A percentile compares a stretch with the other conserved stretches of the same genome.
phyloP scores from a whole-genome alignment of 805 yeast genomes.

The Wickerhamiella cacticola region DNA sequence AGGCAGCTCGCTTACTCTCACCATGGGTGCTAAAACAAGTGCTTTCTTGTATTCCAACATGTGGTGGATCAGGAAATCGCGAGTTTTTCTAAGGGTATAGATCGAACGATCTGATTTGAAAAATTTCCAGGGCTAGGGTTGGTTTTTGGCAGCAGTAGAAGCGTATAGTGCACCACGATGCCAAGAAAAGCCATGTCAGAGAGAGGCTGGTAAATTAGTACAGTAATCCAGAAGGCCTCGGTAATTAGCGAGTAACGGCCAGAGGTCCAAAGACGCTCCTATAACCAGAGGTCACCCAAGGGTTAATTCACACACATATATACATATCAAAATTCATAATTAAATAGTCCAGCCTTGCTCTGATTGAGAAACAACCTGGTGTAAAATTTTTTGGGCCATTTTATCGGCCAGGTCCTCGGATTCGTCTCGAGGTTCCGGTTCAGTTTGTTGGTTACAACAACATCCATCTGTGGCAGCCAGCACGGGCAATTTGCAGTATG shows the following conservation, averaged over 20 bases:
- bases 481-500: neutral
- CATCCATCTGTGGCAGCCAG: neutral
- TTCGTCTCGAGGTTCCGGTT: slow-evolving; percentile 35
- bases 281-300: too few relatives aligned
- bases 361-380: slow-evolving; percentile 20
- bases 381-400: slow-evolving; percentile 29
- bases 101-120: neutral
- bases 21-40: slow-evolving; percentile 87
- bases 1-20: slow-evolving; percentile 89
- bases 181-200: neutral
- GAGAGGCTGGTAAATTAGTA: too few relatives aligned
- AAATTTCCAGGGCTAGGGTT: slow-evolving; percentile 7
- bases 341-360: slow-evolving; percentile 13
- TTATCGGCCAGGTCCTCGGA: slow-evolving; percentile 25
- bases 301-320: neutral
- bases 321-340: neutral
- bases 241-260: too few relatives aligned
- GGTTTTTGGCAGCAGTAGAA: neutral
- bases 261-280: too few relatives aligned
- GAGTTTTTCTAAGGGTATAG: neutral
- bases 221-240: too few relatives aligned
- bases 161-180: neutral
- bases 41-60: slow-evolving; percentile 65
- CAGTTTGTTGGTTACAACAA: neutral
- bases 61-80: neutral